Evolutionary conservation across 768 basidiomycete species (phyloP), one percentile per base, ranked within the genome.

Genomic region (Lentinula guzmanii): DNA sequence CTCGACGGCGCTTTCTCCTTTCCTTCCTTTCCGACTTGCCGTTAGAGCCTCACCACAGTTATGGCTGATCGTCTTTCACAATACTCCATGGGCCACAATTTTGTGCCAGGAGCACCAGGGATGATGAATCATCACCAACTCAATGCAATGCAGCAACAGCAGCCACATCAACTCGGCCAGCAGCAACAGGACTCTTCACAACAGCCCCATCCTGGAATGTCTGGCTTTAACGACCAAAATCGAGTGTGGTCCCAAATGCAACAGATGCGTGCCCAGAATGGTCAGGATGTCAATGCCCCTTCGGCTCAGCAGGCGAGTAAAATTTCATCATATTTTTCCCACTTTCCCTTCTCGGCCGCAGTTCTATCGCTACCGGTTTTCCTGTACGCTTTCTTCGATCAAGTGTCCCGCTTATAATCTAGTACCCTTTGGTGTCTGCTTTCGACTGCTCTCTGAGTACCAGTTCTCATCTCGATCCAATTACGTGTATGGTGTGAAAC

Each of bases 51-150:
- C 68, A 68, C 69, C 67, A 67, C 67, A 60, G 24, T 70, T 73
- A 86, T 86, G 86, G 84, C 86, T 70, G 85, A 87, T 82, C 83
- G 81, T 71, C 70, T 78, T 56, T 69, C 78, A 67, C 79, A 77
- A 72, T 86, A 84, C 71, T 64, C 76, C 66, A 83, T 87, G 80
- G 73, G 83, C 50, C 72, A 82, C 66, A 78, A 74, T 71, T 81
- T 84, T 72, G 76, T 75, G 61, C 71, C 75, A 60, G 73, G 65
- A 61, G 56, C 33, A 34, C 2, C 37, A 11, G 45, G 43, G 18
- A 70, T 82, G 66, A 74, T 77, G 35, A 75, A 77, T 64, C 81
- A 81, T 56, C 73, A 74, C 39, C 77, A 75, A 51, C 73, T 77
- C 61, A 74, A 73, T 39, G 74, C 74, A 61, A 70, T 71, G 62